These are phyloP conservation scores for Morella rubra DNA, from an alignment of 306 rosid species.

Conservation along the genomic window DNA sequence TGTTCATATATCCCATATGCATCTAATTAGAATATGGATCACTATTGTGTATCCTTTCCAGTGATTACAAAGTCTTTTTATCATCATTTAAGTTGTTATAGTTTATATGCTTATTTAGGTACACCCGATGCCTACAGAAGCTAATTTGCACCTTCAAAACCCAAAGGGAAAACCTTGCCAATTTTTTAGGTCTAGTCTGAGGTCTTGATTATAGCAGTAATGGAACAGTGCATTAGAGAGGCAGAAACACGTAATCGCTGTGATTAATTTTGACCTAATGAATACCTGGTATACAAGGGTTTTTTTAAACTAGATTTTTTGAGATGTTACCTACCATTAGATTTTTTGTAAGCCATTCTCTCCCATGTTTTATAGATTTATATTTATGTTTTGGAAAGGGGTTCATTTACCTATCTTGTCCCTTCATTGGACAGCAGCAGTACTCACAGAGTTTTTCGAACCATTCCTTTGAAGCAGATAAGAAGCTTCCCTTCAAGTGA, in stretches of 20 bases:
- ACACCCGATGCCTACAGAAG: neutral
- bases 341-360: neutral
- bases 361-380: too few relatives aligned
- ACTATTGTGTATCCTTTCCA: too few relatives aligned
- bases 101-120: neutral
- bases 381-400: neutral
- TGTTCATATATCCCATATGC: too few relatives aligned
- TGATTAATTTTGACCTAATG: neutral
- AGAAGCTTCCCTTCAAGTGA: slow-evolving; percentile 88
- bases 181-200: neutral
- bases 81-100: neutral
- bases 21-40: neutral
- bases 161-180: neutral
- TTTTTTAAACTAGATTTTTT: too few relatives aligned
- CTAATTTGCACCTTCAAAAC: too few relatives aligned
- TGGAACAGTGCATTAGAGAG: neutral
- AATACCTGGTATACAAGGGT: too few relatives aligned
- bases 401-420: neutral
- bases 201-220: neutral
- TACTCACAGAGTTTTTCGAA: neutral
- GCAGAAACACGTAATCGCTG: neutral
- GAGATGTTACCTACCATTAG: neutral
- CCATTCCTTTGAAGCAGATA: slow-evolving; percentile 49
- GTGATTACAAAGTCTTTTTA: neutral
- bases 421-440: neutral